Evolutionary conservation across 2,329 filamentous ascomycete species (phyloP).

Genomic region (Taxawa tesnikishii): DNA sequence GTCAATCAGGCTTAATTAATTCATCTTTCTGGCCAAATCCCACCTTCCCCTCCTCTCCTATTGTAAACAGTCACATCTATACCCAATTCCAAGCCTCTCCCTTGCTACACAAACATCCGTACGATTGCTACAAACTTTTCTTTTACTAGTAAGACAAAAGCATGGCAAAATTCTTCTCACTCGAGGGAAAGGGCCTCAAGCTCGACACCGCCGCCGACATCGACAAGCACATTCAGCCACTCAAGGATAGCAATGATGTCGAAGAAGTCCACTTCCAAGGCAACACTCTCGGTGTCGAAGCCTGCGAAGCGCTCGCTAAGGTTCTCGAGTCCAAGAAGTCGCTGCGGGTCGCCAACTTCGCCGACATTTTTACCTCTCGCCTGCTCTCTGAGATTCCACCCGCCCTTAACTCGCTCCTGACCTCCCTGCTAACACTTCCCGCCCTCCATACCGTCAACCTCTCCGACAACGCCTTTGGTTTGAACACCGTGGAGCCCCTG

Average conservation of each 20-base stretch:
- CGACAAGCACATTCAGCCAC: slow-evolving; percentile 65
- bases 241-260: slow-evolving; percentile 59
- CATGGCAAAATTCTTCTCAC: slow-evolving; percentile 65
- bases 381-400: slow-evolving; percentile 88
- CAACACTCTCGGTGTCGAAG: slow-evolving; percentile 85
- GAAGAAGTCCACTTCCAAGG: slow-evolving; percentile 80
- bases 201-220: slow-evolving; percentile 81
- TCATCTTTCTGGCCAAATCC: no score
- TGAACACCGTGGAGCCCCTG: slow-evolving; percentile 86
- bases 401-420: slow-evolving; percentile 74
- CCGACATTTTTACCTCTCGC: slow-evolving; percentile 94
- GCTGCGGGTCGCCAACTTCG: slow-evolving; percentile 72
- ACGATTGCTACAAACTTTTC: no score
- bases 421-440: slow-evolving; percentile 72
- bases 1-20: no score
- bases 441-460: slow-evolving; percentile 86
- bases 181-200: slow-evolving; percentile 86
- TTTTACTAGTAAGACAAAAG: no score
- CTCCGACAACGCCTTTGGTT: slow-evolving; percentile 94
- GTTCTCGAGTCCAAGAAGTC: slow-evolving; percentile 75
- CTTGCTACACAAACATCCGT: no score
- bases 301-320: slow-evolving; percentile 73
- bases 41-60: no score
- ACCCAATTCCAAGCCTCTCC: no score
- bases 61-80: no score